Evolutionary conservation across 2,329 filamentous ascomycete genomes (phyloP).

Genomic region (Pseudogymnoascus destructans): DNA sequence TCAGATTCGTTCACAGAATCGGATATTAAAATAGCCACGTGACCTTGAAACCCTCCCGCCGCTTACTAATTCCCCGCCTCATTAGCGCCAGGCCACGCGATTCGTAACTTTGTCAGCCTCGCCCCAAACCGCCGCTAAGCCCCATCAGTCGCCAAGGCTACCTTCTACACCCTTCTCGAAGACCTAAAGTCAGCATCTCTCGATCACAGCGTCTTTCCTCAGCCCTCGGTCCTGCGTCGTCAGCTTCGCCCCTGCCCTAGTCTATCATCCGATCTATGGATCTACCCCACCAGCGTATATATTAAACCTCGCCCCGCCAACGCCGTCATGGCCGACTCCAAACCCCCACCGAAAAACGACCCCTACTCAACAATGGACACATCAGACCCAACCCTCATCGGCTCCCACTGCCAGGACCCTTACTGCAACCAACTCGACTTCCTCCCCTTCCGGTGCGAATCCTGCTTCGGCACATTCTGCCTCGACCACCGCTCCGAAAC

Average conservation of each 20-base stretch:
- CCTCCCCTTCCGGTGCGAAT: constrained; percentile 86
- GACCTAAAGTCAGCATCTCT: constrained; percentile 1
- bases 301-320: background rate
- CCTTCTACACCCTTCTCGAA: constrained; percentile 7
- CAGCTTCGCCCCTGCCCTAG: background rate
- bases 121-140: background rate
- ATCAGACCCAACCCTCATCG: constrained; percentile 71
- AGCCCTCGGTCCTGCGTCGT: background rate
- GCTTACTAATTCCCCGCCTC: background rate
- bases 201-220: background rate
- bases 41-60: background rate
- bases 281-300: background rate
- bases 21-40: background rate
- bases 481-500: constrained; percentile 85
- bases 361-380: constrained; percentile 63
- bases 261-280: background rate
- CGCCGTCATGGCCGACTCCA: constrained; percentile 40
- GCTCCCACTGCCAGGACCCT: constrained; percentile 77
- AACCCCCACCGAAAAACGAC: constrained; percentile 33
- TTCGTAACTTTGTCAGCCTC: constrained; percentile 5
- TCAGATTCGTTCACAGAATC: background rate
- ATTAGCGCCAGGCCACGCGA: background rate
- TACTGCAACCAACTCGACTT: constrained; percentile 96
- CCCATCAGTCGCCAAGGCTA: background rate
- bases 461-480: constrained; percentile 74